Percentiles rank a stretch among this genome's conserved stretches.
phyloP scores from a whole-genome alignment of 2,329 filamentous ascomycete genomes.

The Colletotrichum liriopes region DNA sequence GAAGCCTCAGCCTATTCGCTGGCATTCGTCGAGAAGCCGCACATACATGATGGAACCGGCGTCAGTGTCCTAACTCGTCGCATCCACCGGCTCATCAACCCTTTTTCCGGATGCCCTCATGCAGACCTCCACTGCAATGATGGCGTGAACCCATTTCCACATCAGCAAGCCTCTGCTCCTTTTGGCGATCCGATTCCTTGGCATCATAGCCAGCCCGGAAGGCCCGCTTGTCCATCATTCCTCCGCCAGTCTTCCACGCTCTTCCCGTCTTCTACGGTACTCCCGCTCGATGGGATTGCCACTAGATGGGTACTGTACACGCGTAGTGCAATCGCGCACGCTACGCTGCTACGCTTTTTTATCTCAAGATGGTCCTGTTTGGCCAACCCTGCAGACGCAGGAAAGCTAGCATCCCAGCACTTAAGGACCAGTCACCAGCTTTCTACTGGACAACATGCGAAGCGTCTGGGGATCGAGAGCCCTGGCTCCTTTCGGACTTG shows the following conservation, averaged over 20 bases:
- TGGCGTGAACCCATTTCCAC: slow-evolving; percentile 20
- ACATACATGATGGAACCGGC: slow-evolving; percentile 13
- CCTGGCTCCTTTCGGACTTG: slow-evolving; percentile 5
- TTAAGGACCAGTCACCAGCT: slow-evolving; percentile 9
- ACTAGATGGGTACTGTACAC: slow-evolving; percentile 10
- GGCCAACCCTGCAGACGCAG: background rate
- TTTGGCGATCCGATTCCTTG: slow-evolving; percentile 6
- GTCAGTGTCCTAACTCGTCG: slow-evolving; percentile 21
- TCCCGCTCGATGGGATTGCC: slow-evolving; percentile 3
- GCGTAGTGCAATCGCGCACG: background rate
- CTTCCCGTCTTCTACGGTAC: background rate
- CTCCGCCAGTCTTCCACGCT: slow-evolving; percentile 12
- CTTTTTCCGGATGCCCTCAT: background rate
- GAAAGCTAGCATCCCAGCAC: slow-evolving; percentile 7
- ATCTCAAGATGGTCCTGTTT: slow-evolving; percentile 4
- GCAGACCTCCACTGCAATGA: slow-evolving; percentile 31
- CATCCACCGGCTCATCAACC: slow-evolving; percentile 6
- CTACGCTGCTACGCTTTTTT: background rate
- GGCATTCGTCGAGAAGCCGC: background rate
- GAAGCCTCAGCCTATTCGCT: background rate
- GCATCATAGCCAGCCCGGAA: slow-evolving; percentile 2
- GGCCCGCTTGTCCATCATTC: background rate
- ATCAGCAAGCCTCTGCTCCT: slow-evolving; percentile 3
- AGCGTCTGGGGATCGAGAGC: background rate
- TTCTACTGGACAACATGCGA: slow-evolving; percentile 11